Percentiles rank a stretch among this genome's conserved stretches.
These are phyloP conservation scores for Aspergillus pseudoviridinutans DNA, from an alignment of 2,329 filamentous ascomycete genomes.

Conservation along the genomic window DNA sequence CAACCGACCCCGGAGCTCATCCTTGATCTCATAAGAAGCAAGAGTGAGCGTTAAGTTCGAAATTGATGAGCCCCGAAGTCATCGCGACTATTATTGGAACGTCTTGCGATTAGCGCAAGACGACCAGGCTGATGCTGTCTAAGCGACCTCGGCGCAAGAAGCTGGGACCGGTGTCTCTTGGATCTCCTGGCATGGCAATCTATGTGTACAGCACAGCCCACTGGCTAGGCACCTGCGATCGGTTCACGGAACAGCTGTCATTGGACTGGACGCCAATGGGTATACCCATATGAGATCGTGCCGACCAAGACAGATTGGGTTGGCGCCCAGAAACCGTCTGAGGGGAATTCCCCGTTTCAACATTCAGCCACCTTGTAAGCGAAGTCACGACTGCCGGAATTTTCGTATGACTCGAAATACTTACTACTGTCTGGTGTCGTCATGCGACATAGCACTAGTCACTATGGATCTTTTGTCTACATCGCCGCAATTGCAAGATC, in stretches of 20 bases:
- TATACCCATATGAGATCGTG: background rate
- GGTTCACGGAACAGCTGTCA: background rate
- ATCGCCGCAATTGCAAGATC: background rate
- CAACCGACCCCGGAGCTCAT: background rate
- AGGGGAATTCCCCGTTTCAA: constrained; percentile 2
- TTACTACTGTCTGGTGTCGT: background rate
- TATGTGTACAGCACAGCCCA: background rate
- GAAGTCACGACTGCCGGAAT: background rate
- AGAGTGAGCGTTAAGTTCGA: background rate
- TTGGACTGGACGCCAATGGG: background rate
- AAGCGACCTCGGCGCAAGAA: background rate
- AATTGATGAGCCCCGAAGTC: background rate
- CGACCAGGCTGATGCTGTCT: background rate
- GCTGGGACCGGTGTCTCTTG: background rate
- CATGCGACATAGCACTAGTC: background rate
- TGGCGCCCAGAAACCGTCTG: constrained; percentile 6
- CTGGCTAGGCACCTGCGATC: background rate
- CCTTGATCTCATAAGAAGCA: background rate
- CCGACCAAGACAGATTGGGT: background rate
- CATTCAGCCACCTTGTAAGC: background rate
- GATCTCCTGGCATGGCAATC: background rate
- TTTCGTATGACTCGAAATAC: background rate
- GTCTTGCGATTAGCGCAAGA: background rate
- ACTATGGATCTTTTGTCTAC: background rate
- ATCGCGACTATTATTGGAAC: background rate